These are phyloP conservation scores for Tolypocladium capitatum DNA, from an alignment of 2,329 filamentous ascomycete genomes.

Conservation along the genomic window DNA sequence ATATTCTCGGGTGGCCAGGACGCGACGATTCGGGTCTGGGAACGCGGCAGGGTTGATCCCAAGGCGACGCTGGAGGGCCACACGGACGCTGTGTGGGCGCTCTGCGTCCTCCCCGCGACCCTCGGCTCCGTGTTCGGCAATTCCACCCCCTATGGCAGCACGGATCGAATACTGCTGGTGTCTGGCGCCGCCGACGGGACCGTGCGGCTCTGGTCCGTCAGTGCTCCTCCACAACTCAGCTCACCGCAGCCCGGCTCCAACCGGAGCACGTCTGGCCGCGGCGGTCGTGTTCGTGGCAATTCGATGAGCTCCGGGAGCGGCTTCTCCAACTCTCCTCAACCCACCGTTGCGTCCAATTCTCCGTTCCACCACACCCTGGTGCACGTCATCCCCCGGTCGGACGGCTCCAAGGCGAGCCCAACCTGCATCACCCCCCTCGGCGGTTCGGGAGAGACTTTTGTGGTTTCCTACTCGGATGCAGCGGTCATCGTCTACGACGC, in stretches of 20 bases:
- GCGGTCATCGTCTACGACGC: slow-evolving; percentile 89
- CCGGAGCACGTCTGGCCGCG: slow-evolving; percentile 42
- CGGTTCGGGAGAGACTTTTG: slow-evolving; percentile 70
- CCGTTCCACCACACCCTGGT: slow-evolving; percentile 82
- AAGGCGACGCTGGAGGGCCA: slow-evolving; percentile 92
- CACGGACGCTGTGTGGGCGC: slow-evolving; percentile 88
- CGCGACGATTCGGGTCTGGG: slow-evolving; percentile 86
- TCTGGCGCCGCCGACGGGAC: slow-evolving; percentile 85
- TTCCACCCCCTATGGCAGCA: slow-evolving; percentile 58
- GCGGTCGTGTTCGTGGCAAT: slow-evolving; percentile 72
- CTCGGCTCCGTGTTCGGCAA: slow-evolving; percentile 70
- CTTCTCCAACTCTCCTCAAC: slow-evolving; percentile 81
- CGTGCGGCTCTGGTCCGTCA: slow-evolving; percentile 89
- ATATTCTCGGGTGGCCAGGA: slow-evolving; percentile 97
- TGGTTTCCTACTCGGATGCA: slow-evolving; percentile 85
- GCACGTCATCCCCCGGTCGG: slow-evolving; percentile 65
- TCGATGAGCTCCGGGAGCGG: slow-evolving; percentile 91
- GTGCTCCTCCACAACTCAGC: slow-evolving; percentile 71
- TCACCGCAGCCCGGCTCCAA: slow-evolving; percentile 59
- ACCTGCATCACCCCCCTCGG: slow-evolving; percentile 91
- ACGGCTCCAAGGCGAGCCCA: slow-evolving; percentile 56
- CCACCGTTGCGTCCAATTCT: slow-evolving; percentile 70
- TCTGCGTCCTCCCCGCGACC: slow-evolving; percentile 81
- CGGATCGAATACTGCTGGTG: slow-evolving; percentile 79
- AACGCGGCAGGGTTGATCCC: slow-evolving; percentile 83